A percentile compares a stretch with the other conserved stretches of the same genome.
Evolutionary conservation across 2,329 filamentous ascomycete genomes (phyloP).

Genomic region (Magnaporthiopsis rhizophila): DNA sequence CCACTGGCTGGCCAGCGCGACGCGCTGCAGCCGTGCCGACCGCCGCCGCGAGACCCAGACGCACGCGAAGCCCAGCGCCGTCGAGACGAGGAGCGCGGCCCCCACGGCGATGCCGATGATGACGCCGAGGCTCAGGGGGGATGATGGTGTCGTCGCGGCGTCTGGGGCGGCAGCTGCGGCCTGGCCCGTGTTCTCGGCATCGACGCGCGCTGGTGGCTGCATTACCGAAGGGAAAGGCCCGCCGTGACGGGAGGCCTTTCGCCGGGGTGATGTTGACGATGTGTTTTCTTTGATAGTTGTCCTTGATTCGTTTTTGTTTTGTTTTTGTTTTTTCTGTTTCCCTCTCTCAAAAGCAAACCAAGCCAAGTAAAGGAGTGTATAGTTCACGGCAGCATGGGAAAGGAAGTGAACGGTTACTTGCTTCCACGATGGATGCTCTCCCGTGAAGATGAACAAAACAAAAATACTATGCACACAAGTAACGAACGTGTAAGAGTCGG

Average conservation of each 20-base stretch:
- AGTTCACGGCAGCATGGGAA: neutral
- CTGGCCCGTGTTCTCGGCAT: neutral
- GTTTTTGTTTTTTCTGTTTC: too few species aligned
- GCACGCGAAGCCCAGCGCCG: constrained; percentile 33
- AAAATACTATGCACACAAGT: too few species aligned
- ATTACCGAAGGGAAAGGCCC: neutral
- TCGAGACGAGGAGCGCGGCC: constrained; percentile 38
- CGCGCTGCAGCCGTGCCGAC: constrained; percentile 11
- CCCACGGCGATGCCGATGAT: constrained; percentile 38
- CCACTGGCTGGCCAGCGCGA: neutral
- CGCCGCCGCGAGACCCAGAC: constrained; percentile 28
- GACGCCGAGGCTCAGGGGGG: constrained; percentile 21
- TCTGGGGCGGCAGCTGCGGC: too few species aligned
- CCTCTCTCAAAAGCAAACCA: neutral
- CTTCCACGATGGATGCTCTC: too few species aligned
- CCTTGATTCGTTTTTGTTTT: neutral
- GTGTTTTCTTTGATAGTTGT: neutral
- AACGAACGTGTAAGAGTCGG: too few species aligned
- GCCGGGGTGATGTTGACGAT: neutral
- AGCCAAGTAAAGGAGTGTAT: neutral
- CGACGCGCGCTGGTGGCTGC: neutral
- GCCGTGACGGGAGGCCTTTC: neutral
- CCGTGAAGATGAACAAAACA: too few species aligned
- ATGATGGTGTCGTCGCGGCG: neutral
- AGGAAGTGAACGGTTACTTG: too few species aligned